phyloP scores from a whole-genome alignment of 1,284 basidiomycete species.

The Pseudozyma flocculosa region DNA sequence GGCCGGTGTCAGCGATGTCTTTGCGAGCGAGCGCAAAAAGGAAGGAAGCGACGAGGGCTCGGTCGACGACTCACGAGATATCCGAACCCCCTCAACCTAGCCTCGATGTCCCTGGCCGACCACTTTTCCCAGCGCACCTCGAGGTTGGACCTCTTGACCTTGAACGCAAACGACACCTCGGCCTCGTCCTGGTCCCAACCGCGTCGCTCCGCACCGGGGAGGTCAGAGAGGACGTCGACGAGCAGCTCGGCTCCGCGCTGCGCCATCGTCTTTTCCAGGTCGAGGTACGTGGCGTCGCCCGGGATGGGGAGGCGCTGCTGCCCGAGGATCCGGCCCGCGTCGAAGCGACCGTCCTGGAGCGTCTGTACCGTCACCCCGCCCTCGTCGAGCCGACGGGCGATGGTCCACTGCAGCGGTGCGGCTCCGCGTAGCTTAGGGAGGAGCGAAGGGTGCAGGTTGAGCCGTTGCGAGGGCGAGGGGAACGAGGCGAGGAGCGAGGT shows the following conservation, averaged over 20 bases:
- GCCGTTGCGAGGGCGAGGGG: conserved; percentile 64
- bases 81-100: conserved; percentile 33
- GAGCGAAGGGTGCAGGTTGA: conserved; percentile 90
- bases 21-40: too few species aligned
- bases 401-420: conserved; percentile 84
- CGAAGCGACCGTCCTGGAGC: conserved; percentile 34
- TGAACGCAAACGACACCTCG: conserved; percentile 32
- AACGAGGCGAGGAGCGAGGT: conserved; percentile 70
- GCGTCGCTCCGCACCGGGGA: conserved; percentile 63
- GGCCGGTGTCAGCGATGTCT: too few species aligned
- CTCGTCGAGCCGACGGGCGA: conserved; percentile 57
- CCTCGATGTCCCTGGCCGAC: conserved; percentile 36
- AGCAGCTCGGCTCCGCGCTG: conserved; percentile 70
- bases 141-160: conserved; percentile 24
- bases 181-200: conserved; percentile 33
- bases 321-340: conserved; percentile 31
- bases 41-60: too few species aligned
- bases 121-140: conserved; percentile 31
- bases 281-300: conserved; percentile 63
- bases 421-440: conserved; percentile 86
- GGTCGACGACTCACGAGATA: conserved; percentile 20
- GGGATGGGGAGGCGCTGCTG: conserved; percentile 61
- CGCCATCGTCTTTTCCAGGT: conserved; percentile 68
- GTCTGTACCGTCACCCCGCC: conserved; percentile 50
- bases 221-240: conserved; percentile 69